Base-by-base conservation (phyloP, 2,329 filamentous ascomycete genomes). In the Dendryphion nanum region DNA sequence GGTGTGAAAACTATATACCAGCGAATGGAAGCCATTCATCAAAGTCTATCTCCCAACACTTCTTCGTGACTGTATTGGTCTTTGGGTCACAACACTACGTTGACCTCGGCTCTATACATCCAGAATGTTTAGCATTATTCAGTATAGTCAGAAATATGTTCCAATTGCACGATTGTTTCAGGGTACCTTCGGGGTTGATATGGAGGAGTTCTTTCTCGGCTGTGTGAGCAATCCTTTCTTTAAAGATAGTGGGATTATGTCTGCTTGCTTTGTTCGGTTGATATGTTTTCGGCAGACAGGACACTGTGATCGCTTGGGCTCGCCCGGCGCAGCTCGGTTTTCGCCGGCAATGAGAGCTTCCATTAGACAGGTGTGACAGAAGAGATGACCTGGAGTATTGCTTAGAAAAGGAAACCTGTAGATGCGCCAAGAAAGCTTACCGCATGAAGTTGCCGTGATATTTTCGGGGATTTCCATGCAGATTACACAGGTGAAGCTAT, bases 381-480 rank as follows among this genome's bases (percentile, higher is more conserved):
- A 83, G 17, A 83, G 67, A 53, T 83, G 80, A 0, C 79, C 78
- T 81, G 39, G 1, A 15, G 12, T 12, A 33, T 6, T 12, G 30
- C 26, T 5, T 7, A 15, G 16, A 15, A 7, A 3, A 29, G 3
- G 16, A 6, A 10, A 15, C 15, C 29, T 24, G 20, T 18, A 10
- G 18, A n/a, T 8, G 15, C 13, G 15, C n/a, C n/a, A n/a, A n/a
- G n/a, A n/a, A 18, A 16, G 66, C 74, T 38, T 68, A 81, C 78
- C 80, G 53, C 80, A 83, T 16, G 71, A 61, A 3, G 80, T 82
- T 3, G 72, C 76, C 2, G 79, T 82, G 7, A 79, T 70, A 53
- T 82, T 73, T 6, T 73, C 79, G 2, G 75, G 77, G 4, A 67
- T 72, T 47, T 83, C 80, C 75, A 83, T 77, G 61, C 80, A 83